A percentile compares a stretch with the other conserved stretches of the same genome.
Evolutionary conservation across 176 grass and related monocot species (phyloP).

Genomic region (Panicum miliaceum): DNA sequence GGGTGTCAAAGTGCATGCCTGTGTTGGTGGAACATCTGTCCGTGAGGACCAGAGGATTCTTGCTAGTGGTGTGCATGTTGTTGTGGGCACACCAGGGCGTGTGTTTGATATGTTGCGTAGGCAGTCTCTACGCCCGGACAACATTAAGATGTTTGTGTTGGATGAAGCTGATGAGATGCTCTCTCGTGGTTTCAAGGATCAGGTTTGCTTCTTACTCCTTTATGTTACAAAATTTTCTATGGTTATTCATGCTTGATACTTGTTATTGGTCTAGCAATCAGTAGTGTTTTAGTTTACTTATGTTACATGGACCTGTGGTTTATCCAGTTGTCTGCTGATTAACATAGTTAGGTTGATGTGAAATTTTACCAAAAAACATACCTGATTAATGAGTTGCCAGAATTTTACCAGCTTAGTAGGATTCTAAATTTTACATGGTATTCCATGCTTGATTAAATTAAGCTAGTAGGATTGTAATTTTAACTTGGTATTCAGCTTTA

Average conservation of each 20-base stretch:
- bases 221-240: not conserved
- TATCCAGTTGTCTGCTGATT: not conserved
- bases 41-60: constrained; percentile 87
- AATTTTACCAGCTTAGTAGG: not conserved
- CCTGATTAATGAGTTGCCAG: not conserved
- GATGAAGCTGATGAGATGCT: constrained; percentile 97
- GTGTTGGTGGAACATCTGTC: constrained; percentile 85
- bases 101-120: constrained; percentile 81
- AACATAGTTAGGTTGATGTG: not conserved
- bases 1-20: constrained; percentile 83
- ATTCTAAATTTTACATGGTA: not conserved
- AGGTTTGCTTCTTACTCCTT: constrained; percentile 47
- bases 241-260: not conserved
- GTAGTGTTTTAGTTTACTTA: not conserved
- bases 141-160: constrained; percentile 85
- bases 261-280: not conserved
- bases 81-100: constrained; percentile 83
- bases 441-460: not conserved
- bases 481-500: not conserved
- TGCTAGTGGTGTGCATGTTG: constrained; percentile 80
- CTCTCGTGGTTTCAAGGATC: constrained; percentile 84
- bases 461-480: not conserved
- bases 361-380: not conserved
- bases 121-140: constrained; percentile 66
- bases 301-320: not conserved